Evolutionary conservation across 805 yeast genomes (phyloP).

Genomic region (Naumovozyma baii): DNA sequence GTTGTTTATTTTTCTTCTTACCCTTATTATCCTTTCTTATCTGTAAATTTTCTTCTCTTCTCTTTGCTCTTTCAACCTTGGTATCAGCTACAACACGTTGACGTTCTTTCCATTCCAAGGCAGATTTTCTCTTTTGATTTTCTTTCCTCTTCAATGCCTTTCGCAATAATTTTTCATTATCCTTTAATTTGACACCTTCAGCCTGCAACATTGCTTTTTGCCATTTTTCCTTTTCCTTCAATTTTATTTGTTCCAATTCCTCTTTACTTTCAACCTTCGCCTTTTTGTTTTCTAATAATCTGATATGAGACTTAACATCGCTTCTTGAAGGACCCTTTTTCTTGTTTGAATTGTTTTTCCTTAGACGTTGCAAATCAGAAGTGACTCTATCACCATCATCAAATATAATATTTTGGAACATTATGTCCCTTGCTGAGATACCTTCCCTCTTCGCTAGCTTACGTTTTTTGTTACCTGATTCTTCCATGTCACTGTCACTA

Average conservation of each 20-base stretch:
- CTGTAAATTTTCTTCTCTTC: slow-evolving; percentile 85
- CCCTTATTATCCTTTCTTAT: slow-evolving; percentile 82
- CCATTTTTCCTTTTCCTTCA: slow-evolving; percentile 76
- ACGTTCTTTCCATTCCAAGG: slow-evolving; percentile 87
- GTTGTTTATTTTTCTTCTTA: slow-evolving; percentile 63
- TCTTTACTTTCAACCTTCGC: slow-evolving; percentile 50
- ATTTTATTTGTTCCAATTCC: slow-evolving; percentile 47
- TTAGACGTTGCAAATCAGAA: slow-evolving; percentile 51
- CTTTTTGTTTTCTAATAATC: slow-evolving; percentile 64
- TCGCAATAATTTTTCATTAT: slow-evolving; percentile 78
- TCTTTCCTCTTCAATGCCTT: slow-evolving; percentile 81
- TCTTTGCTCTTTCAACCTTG: slow-evolving; percentile 64
- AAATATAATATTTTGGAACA: slow-evolving; percentile 76
- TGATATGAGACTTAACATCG: slow-evolving; percentile 76
- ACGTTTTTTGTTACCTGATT: slow-evolving; percentile 14
- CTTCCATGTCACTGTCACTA: slow-evolving; percentile 19
- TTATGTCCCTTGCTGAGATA: slow-evolving; percentile 36
- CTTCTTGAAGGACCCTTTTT: slow-evolving; percentile 78
- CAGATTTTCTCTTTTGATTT: slow-evolving; percentile 74
- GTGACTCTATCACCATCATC: slow-evolving; percentile 73
- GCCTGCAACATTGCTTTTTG: slow-evolving; percentile 71
- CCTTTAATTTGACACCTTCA: slow-evolving; percentile 80
- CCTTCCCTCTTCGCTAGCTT: slow-evolving; percentile 31
- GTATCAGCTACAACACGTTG: slow-evolving; percentile 69
- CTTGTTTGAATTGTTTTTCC: slow-evolving; percentile 35